Conservation (phyloP, 495 filamentous ascomycete species). For the Xylaria grammica region DNA sequence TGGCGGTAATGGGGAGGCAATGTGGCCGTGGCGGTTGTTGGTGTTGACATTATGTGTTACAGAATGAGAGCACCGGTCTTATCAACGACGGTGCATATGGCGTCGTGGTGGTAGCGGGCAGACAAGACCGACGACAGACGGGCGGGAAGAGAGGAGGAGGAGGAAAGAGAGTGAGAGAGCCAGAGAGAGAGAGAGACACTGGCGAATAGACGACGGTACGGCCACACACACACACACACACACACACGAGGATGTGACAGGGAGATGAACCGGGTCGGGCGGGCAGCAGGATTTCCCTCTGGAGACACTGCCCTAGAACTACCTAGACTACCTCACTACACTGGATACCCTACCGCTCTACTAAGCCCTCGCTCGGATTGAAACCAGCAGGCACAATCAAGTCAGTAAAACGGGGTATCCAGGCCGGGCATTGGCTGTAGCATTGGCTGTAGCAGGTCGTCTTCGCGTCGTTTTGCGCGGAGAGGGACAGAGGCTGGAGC, state of each 20-base stretch:
- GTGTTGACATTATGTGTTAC: conserved; percentile 73
- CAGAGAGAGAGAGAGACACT: neutral
- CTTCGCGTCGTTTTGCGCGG: no score
- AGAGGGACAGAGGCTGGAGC: no score
- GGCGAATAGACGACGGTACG: neutral
- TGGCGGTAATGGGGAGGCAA: conserved; percentile 61
- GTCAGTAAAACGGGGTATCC: no score
- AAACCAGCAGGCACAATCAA: no score
- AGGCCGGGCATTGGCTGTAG: no score
- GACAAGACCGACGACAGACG: conserved; percentile 9
- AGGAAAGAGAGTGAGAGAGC: conserved; percentile 1
- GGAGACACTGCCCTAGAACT: no score
- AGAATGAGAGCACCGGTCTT: neutral
- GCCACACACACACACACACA: neutral
- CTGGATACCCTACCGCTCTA: neutral
- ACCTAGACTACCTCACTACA: no score
- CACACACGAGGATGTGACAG: conserved; percentile 10
- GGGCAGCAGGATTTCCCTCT: neutral
- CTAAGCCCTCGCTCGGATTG: no score
- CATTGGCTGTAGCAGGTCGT: no score
- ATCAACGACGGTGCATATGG: conserved; percentile 11
- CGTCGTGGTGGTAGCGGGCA: conserved; percentile 14
- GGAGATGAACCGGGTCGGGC: neutral
- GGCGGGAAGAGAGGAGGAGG: neutral
- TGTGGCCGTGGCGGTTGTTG: conserved; percentile 80